These are phyloP conservation scores for Beauveria sp. DNA, from an alignment of 2,329 filamentous ascomycete species.

Conservation along the genomic window DNA sequence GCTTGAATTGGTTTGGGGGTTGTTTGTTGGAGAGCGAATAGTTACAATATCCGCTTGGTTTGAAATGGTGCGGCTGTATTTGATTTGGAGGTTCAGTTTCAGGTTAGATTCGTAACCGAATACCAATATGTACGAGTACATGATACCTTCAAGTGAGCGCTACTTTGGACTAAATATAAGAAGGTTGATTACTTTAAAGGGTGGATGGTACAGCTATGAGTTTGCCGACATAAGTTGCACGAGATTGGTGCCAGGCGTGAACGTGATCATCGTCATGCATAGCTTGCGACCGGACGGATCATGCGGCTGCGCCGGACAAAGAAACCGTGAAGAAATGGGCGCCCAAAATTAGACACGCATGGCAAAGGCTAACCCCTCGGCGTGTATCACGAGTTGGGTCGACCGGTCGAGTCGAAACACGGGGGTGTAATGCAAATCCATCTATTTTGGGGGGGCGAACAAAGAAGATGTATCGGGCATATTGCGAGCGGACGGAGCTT, in stretches of 20 bases:
- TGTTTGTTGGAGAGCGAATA: neutral
- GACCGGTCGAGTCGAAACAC: conserved; percentile 2
- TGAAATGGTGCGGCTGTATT: neutral
- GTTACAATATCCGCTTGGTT: neutral
- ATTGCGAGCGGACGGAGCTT: neutral
- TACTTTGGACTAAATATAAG: too few species aligned
- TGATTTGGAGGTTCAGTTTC: too few species aligned
- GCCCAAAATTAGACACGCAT: neutral
- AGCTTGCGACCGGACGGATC: neutral
- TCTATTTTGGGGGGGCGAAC: conserved; percentile 2
- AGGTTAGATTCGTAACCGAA: too few species aligned
- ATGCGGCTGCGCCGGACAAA: neutral
- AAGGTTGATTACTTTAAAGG: too few species aligned
- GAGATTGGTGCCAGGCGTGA: neutral
- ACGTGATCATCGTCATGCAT: conserved; percentile 2
- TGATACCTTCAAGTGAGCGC: too few species aligned
- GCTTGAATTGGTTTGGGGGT: neutral
- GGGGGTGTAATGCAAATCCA: neutral
- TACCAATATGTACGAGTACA: too few species aligned
- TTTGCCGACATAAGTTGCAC: neutral
- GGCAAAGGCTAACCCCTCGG: neutral
- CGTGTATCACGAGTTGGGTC: neutral
- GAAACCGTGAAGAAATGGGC: neutral
- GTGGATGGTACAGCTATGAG: too few species aligned
- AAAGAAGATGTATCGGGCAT: neutral